Base-by-base conservation (phyloP, 345 rosid species). In the Eucalyptus polybractea region DNA sequence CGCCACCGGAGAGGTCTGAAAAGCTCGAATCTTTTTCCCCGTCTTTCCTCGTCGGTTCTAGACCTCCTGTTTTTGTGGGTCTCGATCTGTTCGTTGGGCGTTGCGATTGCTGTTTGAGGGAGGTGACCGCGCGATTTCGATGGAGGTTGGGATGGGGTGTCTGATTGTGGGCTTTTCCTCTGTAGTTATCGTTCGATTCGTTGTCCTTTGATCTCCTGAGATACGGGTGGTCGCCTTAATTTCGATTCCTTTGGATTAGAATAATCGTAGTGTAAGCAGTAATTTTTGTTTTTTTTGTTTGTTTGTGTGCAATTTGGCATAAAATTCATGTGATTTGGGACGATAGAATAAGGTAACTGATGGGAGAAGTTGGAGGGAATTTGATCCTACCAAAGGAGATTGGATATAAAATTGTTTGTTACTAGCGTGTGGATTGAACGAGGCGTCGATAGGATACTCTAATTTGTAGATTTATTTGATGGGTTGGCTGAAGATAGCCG, bases 1-100 rank as follows among this genome's bases (percentile, higher is more conserved):
- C 86, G 94, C 93, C 53, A 94, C 94, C 29, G 97, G 97, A 86
- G 98, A 96, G 96, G 98, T 92, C 60, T 80, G 58, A 7, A 50
- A 60, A 47, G 86, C 50, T 33, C 72, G 7, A 45, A 21, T 51
- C 47, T 76, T 50, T 85, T 53, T 2, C 58, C 27, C 56, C 10
- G n/a, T 25, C 44, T 89, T 65, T 62, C 13, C 29, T 83, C 40
- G 58, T 80, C n/a, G 44, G 49, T 45, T 50, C 15, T 80, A 15
- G 80, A 22, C 37, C 24, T 22, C 40, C 10, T 53, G 58, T 19
- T 31, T 13, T 44, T 88, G 50, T 44, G 22, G n/a, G 22, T 29
- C 50, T 37, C 22, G 53, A 22, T 45, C 62, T 76, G 7, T 76
- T 37, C 83, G 45, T 21, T 22, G 27, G 45, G 47, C 7, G 47